Percentiles rank a stretch among this genome's conserved stretches.
Conservation (phyloP, 768 basidiomycete genomes). For the Russula griseocarnosa region DNA sequence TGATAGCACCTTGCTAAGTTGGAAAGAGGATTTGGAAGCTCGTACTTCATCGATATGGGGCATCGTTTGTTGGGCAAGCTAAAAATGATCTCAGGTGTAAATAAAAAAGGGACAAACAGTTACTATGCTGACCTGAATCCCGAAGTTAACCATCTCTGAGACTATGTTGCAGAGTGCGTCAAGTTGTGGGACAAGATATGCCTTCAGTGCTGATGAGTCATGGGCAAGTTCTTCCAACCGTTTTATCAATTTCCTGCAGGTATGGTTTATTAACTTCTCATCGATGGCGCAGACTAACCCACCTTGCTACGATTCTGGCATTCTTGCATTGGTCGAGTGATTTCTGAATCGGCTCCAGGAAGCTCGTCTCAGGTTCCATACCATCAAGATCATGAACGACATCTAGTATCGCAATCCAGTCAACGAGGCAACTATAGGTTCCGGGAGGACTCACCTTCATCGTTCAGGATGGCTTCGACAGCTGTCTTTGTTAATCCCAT, state of each 20-base stretch:
- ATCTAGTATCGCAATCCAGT: slow-evolving; percentile 43
- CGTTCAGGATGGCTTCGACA: slow-evolving; percentile 64
- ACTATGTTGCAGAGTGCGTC: slow-evolving; percentile 67
- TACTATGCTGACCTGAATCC: slow-evolving; percentile 65
- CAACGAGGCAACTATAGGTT: not conserved
- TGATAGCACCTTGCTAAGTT: slow-evolving; percentile 62
- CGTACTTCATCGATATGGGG: slow-evolving; percentile 82
- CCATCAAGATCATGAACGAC: slow-evolving; percentile 68
- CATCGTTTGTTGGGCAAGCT: slow-evolving; percentile 89
- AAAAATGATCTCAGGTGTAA: slow-evolving; percentile 1
- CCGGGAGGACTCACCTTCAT: slow-evolving; percentile 54
- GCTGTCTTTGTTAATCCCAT: slow-evolving; percentile 88
- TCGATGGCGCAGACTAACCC: not conserved
- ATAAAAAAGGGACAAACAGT: not conserved
- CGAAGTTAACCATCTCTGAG: slow-evolving; percentile 83
- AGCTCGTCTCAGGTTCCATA: slow-evolving; percentile 64
- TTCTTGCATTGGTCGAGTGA: slow-evolving; percentile 78
- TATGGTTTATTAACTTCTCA: not conserved
- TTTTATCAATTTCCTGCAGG: slow-evolving; percentile 75
- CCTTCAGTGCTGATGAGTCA: slow-evolving; percentile 66
- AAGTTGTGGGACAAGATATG: slow-evolving; percentile 67
- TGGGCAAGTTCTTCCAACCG: slow-evolving; percentile 76
- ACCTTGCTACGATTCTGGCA: slow-evolving; percentile 75
- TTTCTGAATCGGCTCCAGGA: slow-evolving; percentile 78
- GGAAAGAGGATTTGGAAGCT: slow-evolving; percentile 71